Base-by-base conservation (phyloP, 371 early-diverging fungal genomes). In the Syncephalastrum sp. region DNA sequence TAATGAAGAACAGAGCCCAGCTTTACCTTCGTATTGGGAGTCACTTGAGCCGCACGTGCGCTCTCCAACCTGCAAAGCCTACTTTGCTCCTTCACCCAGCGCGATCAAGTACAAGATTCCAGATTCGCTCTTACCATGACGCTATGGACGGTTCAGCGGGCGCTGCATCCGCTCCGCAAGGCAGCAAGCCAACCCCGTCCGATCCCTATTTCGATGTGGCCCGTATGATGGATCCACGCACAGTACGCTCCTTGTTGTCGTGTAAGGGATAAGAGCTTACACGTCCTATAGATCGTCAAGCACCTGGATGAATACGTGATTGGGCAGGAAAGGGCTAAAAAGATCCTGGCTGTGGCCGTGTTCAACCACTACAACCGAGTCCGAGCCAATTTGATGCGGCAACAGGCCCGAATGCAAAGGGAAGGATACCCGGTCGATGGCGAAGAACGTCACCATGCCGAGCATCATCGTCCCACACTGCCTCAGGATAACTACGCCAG, bases 321-420 rank as follows among this genome's bases (percentile, higher is more conserved):
- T 53, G 92, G 92, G 5, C 92, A 93, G 66, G 89, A 90, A 43
- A 70, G 82, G 42, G 86, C 90, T 8, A 93, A 93, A 63, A 83
- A 84, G 72, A 83, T 83, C 16, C 70, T 93, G 29, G 72, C 92
- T 0, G 90, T 90, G 0, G 91, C 93, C 1, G 84, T 93, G 7
- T 88, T 83, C 68, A 91, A 90, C 60, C 93, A 93, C 59, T 91
- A 91, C 65, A 79, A 75, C 25, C 77, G 91, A 5, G 82, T 92
- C 15, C 75, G 79, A 16, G 82, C 81, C 27, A 91, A 91, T 59
- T 45, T 82, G 14, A 17, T 47, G 38, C 43, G 54, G 4, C 53
- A 43, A 19, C 41, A 43, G 51, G 47, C 47, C 47, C 47, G 19
- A 15, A 47, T 47, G 47, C 17, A 17, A 17, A 6, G 19, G 14